Percentiles rank a stretch among this genome's conserved stretches.
Evolutionary conservation across 83 land plant species (phyloP).

Genomic region (Thuja plicata): DNA sequence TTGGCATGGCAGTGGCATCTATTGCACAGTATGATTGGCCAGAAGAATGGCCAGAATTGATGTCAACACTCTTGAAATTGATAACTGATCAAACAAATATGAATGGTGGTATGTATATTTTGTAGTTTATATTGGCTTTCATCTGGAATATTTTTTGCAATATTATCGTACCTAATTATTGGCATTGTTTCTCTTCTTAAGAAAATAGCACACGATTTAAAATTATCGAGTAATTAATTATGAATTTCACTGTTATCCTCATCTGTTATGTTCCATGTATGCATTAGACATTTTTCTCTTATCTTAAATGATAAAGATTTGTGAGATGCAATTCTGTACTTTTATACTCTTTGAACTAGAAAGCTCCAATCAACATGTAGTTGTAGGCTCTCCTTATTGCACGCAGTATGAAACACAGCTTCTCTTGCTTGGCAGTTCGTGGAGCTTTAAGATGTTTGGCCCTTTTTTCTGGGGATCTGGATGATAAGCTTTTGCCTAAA

Average conservation of each 20-base stretch:
- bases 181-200: background rate
- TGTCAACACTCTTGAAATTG: constrained; percentile 68
- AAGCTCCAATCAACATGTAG: background rate
- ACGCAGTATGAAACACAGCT: background rate
- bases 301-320: background rate
- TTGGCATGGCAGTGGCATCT: constrained; percentile 91
- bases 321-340: background rate
- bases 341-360: background rate
- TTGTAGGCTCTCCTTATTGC: background rate
- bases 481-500: constrained; percentile 75
- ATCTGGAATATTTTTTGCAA: background rate
- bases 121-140: background rate
- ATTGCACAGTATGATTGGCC: constrained; percentile 97
- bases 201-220: background rate
- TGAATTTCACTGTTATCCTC: background rate
- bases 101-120: constrained; percentile 61
- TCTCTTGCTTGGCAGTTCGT: constrained; percentile 56
- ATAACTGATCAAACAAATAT: constrained; percentile 65
- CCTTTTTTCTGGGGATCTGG: constrained; percentile 87
- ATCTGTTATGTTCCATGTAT: background rate
- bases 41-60: constrained; percentile 90
- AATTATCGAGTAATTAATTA: background rate
- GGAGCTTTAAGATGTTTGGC: constrained; percentile 90
- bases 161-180: background rate
- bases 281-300: background rate